phyloP scores from a whole-genome alignment of 768 basidiomycete species.

The Cubamyces lactineus region DNA sequence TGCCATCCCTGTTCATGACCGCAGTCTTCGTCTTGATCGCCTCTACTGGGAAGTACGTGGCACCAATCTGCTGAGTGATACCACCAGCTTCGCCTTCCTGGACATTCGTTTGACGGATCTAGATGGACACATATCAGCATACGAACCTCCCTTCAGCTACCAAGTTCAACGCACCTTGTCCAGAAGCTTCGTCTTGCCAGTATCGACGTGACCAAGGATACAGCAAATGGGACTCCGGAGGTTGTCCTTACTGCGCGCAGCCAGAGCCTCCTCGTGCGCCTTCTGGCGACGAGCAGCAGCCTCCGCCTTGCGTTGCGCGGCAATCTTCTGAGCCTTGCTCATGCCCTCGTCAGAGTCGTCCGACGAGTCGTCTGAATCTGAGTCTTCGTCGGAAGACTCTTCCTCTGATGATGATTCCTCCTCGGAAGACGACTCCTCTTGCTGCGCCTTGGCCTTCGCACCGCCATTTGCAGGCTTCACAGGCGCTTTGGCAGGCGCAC shows the following conservation, averaged over 20 bases:
- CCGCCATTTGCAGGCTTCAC: constrained; percentile 24
- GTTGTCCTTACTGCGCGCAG: constrained; percentile 85
- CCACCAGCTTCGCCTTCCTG: constrained; percentile 99
- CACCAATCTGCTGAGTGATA: constrained; percentile 99
- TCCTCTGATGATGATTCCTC: not conserved
- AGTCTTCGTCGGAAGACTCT: constrained; percentile 25
- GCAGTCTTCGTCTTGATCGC: constrained; percentile 92
- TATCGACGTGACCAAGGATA: constrained; percentile 99
- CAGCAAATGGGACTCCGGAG: constrained; percentile 97
- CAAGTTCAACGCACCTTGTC: constrained; percentile 71
- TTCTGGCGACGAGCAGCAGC: constrained; percentile 82
- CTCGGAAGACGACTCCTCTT: constrained; percentile 22
- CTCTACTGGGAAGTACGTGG: constrained; percentile 97
- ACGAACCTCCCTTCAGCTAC: too few species aligned
- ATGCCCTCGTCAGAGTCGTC: constrained; percentile 62
- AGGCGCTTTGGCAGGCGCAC: constrained; percentile 27
- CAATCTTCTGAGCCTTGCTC: constrained; percentile 66
- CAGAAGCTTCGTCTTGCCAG: constrained; percentile 96
- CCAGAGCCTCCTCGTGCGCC: constrained; percentile 82
- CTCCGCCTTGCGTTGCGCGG: constrained; percentile 75
- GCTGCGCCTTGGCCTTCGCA: constrained; percentile 18
- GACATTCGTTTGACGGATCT: constrained; percentile 99
- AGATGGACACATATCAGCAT: not conserved
- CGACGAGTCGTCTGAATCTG: constrained; percentile 33
- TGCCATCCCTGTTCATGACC: constrained; percentile 89